phyloP scores from a whole-genome alignment of 179 eudicot genomes.

The Beta macrorhiza region DNA sequence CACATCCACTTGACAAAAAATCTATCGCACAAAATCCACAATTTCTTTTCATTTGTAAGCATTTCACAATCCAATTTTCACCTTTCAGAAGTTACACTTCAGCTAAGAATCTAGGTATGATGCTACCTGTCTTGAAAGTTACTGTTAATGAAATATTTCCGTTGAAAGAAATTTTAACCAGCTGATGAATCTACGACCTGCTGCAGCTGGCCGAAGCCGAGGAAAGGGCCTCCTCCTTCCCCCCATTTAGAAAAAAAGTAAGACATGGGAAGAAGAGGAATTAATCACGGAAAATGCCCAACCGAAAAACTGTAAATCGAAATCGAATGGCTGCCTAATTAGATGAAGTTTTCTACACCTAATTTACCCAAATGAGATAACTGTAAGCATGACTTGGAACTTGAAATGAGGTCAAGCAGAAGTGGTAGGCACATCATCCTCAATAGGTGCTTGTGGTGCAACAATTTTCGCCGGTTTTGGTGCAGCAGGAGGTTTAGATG shows the following conservation, averaged over 20 bases:
- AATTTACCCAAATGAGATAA: slow-evolving; percentile 12
- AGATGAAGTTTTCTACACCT: slow-evolving; percentile 11
- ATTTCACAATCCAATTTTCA: not conserved
- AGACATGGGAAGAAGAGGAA: slow-evolving; percentile 5
- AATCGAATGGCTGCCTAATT: slow-evolving; percentile 16
- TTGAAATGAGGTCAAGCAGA: slow-evolving; percentile 48
- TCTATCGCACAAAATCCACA: not conserved
- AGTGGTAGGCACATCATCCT: slow-evolving; percentile 55
- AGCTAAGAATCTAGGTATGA: slow-evolving; percentile 3
- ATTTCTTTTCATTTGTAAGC: not conserved
- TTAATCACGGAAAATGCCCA: not conserved
- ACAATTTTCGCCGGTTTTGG: slow-evolving; percentile 37
- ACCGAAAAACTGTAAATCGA: not conserved
- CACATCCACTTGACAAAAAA: not conserved
- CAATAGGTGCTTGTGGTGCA: slow-evolving; percentile 24
- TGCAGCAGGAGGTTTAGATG: slow-evolving; percentile 41
- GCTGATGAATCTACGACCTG: not conserved
- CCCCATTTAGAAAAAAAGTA: not conserved
- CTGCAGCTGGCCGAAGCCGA: not conserved
- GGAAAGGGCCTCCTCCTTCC: slow-evolving; percentile 3
- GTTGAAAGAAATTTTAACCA: not conserved
- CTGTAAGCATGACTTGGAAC: not conserved
- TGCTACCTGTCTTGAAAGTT: slow-evolving; percentile 2
- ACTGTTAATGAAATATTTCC: slow-evolving; percentile 2
- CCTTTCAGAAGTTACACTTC: slow-evolving; percentile 4